Percentiles rank a stretch among this genome's conserved stretches.
These are phyloP conservation scores for Rhizomucor pusillus DNA, from an alignment of 371 early-diverging fungal genomes.

Conservation along the genomic window DNA sequence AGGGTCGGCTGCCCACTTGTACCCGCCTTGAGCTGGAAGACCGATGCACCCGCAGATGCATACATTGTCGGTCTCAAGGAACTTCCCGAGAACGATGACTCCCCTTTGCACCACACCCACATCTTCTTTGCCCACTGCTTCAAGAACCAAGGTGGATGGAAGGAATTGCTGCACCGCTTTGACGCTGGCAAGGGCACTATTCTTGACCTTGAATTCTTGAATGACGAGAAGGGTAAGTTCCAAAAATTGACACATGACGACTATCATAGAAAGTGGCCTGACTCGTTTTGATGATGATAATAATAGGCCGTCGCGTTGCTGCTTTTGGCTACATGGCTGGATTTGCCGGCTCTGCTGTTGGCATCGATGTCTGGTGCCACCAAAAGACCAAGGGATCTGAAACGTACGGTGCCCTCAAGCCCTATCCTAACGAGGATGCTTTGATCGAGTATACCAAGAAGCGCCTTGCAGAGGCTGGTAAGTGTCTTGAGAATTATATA, in stretches of 20 bases:
- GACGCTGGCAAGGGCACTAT: conserved; percentile 85
- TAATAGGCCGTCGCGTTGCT: conserved; percentile 78
- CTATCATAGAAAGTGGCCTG: background rate
- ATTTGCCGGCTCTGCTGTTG: conserved; percentile 92
- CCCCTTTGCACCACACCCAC: conserved; percentile 92
- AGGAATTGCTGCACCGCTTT: conserved; percentile 83
- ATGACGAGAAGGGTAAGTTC: conserved; percentile 65
- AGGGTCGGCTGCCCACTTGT: conserved; percentile 84
- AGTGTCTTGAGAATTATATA: conserved; percentile 3
- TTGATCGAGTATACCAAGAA: conserved; percentile 72
- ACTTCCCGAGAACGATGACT: conserved; percentile 89
- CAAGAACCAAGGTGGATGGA: conserved; percentile 95
- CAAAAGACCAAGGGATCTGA: conserved; percentile 49
- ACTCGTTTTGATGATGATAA: background rate
- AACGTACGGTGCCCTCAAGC: conserved; percentile 70
- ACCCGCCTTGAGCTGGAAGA: conserved; percentile 78
- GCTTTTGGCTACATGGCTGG: conserved; percentile 98
- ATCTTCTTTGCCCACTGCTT: conserved; percentile 98
- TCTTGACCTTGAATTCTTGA: conserved; percentile 92
- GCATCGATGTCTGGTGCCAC: conserved; percentile 91
- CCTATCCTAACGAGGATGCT: conserved; percentile 82
- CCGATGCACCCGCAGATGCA: conserved; percentile 82
- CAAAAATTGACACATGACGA: conserved; percentile 2
- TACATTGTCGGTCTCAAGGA: conserved; percentile 96
- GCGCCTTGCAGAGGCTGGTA: conserved; percentile 70